These are phyloP conservation scores for Calonectria pauciramosa DNA, from an alignment of 2,329 filamentous ascomycete genomes.

Conservation along the genomic window DNA sequence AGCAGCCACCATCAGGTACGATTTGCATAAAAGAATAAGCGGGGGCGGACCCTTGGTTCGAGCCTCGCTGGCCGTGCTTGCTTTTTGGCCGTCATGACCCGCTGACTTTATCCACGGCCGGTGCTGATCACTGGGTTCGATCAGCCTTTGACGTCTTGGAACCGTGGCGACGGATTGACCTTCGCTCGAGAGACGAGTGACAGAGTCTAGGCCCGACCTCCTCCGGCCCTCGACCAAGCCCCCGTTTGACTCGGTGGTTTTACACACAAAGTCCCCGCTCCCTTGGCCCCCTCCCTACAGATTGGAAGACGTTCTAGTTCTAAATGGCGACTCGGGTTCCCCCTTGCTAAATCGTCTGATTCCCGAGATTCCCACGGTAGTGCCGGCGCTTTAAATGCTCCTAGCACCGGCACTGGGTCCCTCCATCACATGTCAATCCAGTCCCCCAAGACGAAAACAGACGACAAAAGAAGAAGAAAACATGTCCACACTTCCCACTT, in stretches of 20 bases:
- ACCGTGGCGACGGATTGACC: background rate
- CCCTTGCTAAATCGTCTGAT: background rate
- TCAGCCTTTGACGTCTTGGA: slow-evolving; percentile 8
- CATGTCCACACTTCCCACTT: background rate
- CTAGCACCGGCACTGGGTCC: background rate
- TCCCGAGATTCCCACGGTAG: background rate
- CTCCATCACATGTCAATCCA: slow-evolving; percentile 8
- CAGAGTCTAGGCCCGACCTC: background rate
- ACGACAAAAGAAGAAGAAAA: background rate
- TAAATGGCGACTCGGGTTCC: background rate
- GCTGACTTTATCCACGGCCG: background rate
- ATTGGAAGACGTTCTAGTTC: background rate
- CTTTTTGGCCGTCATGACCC: background rate
- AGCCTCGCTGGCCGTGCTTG: background rate
- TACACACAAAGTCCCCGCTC: background rate
- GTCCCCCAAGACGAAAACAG: background rate
- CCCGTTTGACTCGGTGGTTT: background rate
- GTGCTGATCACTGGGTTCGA: background rate
- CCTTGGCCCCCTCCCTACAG: background rate
- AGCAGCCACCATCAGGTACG: background rate
- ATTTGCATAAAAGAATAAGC: background rate
- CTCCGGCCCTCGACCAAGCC: background rate
- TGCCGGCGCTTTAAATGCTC: background rate
- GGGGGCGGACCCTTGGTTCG: slow-evolving; percentile 1
- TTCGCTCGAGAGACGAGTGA: background rate